phyloP scores from a whole-genome alignment of 2,329 filamentous ascomycete species.

The Leptosphaerulina australis region DNA sequence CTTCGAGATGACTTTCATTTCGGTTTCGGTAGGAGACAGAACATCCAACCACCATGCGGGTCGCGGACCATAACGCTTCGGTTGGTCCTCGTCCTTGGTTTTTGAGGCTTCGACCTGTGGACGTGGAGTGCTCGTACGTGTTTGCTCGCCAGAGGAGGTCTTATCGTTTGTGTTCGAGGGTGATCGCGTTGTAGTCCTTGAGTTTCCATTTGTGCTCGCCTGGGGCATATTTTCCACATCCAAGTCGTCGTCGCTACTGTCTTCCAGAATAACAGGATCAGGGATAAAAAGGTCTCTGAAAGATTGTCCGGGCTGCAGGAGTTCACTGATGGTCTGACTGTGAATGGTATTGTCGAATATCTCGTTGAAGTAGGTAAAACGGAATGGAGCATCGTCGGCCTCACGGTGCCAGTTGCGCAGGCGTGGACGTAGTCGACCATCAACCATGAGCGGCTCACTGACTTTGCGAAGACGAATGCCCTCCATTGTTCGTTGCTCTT shows the following conservation, averaged over 20 bases:
- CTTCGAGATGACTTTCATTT: conserved; percentile 93
- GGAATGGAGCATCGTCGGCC: conserved; percentile 87
- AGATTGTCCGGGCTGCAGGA: conserved; percentile 81
- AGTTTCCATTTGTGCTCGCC: conserved; percentile 35
- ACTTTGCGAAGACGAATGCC: conserved; percentile 87
- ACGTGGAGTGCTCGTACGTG: conserved; percentile 58
- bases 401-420: conserved; percentile 81
- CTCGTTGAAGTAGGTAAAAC: conserved; percentile 99
- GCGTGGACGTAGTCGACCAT: conserved; percentile 82
- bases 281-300: conserved; percentile 92
- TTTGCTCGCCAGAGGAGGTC: conserved; percentile 49
- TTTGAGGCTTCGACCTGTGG: conserved; percentile 48
- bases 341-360: conserved; percentile 96
- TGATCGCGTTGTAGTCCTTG: conserved; percentile 34
- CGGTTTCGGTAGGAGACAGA: conserved; percentile 84
- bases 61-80: conserved; percentile 69
- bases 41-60: conserved; percentile 98
- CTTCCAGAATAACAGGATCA: conserved; percentile 71
- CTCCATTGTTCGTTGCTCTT: conserved; percentile 78
- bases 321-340: conserved; percentile 90
- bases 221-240: conserved; percentile 56
- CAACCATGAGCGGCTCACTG: conserved; percentile 89
- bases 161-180: conserved; percentile 41
- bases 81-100: conserved; percentile 26
- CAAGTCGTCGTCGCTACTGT: conserved; percentile 69